Evolutionary conservation across 495 filamentous ascomycete species (phyloP).

Genomic region (Pseudotulostoma volvatum): DNA sequence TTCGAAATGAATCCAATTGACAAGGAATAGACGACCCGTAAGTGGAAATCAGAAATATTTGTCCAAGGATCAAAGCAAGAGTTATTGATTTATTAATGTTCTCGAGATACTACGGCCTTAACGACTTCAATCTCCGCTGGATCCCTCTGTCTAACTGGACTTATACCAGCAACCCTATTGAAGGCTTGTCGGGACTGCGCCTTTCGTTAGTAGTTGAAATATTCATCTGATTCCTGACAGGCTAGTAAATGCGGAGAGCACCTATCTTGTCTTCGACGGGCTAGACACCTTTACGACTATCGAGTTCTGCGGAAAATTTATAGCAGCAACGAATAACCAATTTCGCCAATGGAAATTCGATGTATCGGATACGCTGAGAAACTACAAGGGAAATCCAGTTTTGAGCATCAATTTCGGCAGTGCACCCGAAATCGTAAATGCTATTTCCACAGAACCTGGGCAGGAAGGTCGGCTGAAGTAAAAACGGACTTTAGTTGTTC

Average conservation of each 20-base stretch:
- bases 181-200: constrained; percentile 24
- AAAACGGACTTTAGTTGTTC: background rate
- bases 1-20: too few species aligned
- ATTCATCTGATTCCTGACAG: constrained; percentile 10
- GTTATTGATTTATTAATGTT: constrained; percentile 2
- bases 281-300: constrained; percentile 51
- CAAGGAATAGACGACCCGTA: constrained; percentile 40
- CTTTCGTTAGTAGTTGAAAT: constrained; percentile 1
- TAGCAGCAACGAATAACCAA: constrained; percentile 54
- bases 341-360: constrained; percentile 60
- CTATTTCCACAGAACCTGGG: constrained; percentile 36
- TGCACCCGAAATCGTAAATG: constrained; percentile 34
- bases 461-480: constrained; percentile 27
- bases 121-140: constrained; percentile 49
- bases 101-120: constrained; percentile 34
- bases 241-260: constrained; percentile 13
- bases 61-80: too few species aligned
- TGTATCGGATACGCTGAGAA: constrained; percentile 32
- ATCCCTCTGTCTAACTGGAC: constrained; percentile 45
- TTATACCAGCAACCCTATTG: constrained; percentile 37
- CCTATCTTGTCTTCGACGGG: constrained; percentile 47
- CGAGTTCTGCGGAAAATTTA: constrained; percentile 38
- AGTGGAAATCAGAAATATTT: constrained; percentile 7
- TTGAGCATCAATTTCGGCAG: constrained; percentile 41
- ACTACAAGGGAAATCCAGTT: constrained; percentile 25